Evolutionary conservation across 2,329 filamentous ascomycete species (phyloP).

Genomic region (Fusarium compactum): DNA sequence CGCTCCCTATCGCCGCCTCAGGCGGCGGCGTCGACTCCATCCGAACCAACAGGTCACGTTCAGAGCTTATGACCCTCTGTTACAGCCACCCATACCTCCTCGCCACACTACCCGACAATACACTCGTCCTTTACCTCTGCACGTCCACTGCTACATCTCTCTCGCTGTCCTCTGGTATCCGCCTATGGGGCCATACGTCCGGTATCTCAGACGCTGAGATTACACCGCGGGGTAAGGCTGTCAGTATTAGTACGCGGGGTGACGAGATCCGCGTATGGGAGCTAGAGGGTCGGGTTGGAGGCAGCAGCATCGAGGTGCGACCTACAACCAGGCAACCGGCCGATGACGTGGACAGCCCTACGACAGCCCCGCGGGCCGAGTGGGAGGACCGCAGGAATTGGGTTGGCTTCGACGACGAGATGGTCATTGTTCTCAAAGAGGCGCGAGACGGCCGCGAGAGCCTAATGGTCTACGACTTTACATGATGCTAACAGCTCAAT

Average conservation of each 20-base stretch:
- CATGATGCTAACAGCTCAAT: constrained; percentile 51
- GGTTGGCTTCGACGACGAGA: constrained; percentile 92
- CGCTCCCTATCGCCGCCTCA: constrained; percentile 49
- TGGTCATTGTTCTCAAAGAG: constrained; percentile 87
- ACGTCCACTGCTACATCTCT: constrained; percentile 76
- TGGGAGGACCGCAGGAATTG: constrained; percentile 68
- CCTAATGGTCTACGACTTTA: constrained; percentile 89
- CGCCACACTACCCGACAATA: constrained; percentile 87
- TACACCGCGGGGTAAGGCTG: constrained; percentile 85
- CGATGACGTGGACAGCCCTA: constrained; percentile 37
- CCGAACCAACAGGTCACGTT: constrained; percentile 27
- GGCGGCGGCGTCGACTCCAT: constrained; percentile 13
- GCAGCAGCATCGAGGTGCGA: constrained; percentile 67
- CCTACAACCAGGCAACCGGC: constrained; percentile 50
- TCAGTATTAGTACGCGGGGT: constrained; percentile 86
- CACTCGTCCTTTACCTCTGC: constrained; percentile 83
- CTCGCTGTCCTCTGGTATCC: constrained; percentile 77
- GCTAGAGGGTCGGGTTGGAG: constrained; percentile 75
- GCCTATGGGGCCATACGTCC: constrained; percentile 92
- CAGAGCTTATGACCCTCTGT: constrained; percentile 68
- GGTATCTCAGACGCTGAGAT: constrained; percentile 89
- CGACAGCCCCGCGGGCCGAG: constrained; percentile 33
- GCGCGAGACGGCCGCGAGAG: constrained; percentile 75
- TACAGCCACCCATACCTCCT: constrained; percentile 88
- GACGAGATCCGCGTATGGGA: constrained; percentile 90